phyloP scores from a whole-genome alignment of 129 eudicot genomes.

The Rutidosis leptorrhynchoides region DNA sequence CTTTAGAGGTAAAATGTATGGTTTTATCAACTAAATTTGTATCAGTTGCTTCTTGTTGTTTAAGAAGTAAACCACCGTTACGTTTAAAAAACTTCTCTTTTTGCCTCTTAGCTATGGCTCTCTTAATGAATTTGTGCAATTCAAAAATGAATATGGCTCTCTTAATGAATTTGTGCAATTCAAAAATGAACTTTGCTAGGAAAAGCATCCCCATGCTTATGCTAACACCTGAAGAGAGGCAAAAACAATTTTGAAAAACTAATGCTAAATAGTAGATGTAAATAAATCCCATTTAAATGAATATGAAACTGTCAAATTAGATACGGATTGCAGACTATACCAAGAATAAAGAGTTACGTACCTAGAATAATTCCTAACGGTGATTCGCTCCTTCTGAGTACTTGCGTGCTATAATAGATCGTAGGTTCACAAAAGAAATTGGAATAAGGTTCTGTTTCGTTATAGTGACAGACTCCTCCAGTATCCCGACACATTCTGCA shows the following conservation, averaged over 20 bases:
- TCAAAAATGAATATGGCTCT: too few species aligned
- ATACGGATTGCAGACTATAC: too few species aligned
- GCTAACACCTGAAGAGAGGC: not conserved
- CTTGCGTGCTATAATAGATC: too few species aligned
- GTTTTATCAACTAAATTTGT: not conserved
- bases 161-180: not conserved
- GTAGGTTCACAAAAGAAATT: too few species aligned
- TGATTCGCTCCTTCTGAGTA: not conserved
- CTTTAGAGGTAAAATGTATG: not conserved
- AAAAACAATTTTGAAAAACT: too few species aligned
- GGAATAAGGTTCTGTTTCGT: not conserved
- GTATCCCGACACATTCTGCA: not conserved
- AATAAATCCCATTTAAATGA: not conserved
- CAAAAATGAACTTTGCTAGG: not conserved
- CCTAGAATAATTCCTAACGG: not conserved
- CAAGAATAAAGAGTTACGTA: not conserved
- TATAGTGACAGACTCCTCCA: not conserved
- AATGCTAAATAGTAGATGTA: too few species aligned
- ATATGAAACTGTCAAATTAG: not conserved
- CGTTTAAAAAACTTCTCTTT: not conserved
- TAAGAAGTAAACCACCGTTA: not conserved
- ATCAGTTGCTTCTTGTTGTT: not conserved
- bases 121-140: too few species aligned
- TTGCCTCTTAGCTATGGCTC: not conserved
- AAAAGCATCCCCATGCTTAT: not conserved